Conservation (phyloP, 78 protist species). For the Dictyostelium capitatum region DNA sequence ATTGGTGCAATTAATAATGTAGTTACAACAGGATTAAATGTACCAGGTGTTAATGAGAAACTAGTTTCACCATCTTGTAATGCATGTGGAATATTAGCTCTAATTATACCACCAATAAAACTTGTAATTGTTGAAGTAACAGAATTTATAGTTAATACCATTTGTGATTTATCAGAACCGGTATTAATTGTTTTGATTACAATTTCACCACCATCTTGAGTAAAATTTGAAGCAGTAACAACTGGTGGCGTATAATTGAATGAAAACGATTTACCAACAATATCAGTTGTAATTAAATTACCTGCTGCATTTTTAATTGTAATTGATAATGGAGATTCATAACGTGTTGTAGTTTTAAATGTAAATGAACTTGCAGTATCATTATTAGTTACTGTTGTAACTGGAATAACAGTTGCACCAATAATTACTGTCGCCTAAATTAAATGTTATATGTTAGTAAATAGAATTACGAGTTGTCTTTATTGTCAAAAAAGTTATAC, state of each 20-base stretch:
- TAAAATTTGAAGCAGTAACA: background rate
- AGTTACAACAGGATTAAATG: background rate
- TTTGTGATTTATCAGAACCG: background rate
- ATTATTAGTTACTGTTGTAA: background rate
- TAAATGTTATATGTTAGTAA: too few species aligned
- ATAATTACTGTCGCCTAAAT: background rate
- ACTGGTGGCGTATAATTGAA: background rate
- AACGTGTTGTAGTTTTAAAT: background rate
- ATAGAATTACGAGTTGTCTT: too few species aligned
- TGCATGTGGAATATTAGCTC: background rate
- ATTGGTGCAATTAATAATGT: background rate
- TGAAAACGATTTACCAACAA: background rate
- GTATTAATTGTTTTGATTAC: background rate
- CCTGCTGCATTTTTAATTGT: background rate
- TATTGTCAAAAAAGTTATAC: too few species aligned
- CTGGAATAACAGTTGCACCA: background rate
- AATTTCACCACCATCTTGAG: background rate
- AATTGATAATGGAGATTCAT: background rate
- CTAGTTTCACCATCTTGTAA: background rate
- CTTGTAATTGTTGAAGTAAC: background rate
- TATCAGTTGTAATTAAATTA: background rate
- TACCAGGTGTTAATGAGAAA: background rate
- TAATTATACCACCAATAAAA: background rate
- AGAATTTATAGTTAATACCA: background rate
- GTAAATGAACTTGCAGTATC: background rate